A percentile compares a stretch with the other conserved stretches of the same genome.
phyloP scores from a whole-genome alignment of 73 alveolate species.

The Blepharisma japonicum region DNA sequence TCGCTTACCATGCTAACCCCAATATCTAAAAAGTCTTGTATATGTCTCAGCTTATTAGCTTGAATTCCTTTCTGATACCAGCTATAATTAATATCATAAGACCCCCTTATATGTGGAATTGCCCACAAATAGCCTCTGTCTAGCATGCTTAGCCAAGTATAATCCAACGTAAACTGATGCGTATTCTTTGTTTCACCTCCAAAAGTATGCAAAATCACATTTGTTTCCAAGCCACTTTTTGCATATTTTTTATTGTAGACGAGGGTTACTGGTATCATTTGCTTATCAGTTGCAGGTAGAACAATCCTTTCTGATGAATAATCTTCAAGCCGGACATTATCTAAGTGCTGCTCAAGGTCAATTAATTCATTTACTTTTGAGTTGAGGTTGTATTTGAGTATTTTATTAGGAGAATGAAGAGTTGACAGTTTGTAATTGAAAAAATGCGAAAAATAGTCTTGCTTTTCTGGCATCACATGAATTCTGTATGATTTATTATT shows the following conservation, averaged over 20 bases:
- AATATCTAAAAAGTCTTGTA: slow-evolving; percentile 24
- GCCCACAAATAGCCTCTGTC: slow-evolving; percentile 20
- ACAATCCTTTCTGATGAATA: slow-evolving; percentile 30
- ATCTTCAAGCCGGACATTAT: slow-evolving; percentile 11
- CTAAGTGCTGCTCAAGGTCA: background rate
- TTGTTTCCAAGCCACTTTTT: background rate
- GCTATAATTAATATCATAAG: background rate
- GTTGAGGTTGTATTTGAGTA: background rate
- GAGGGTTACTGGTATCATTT: slow-evolving; percentile 7
- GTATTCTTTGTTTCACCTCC: background rate
- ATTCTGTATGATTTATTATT: slow-evolving; percentile 1
- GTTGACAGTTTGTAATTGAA: slow-evolving; percentile 15
- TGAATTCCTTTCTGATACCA: slow-evolving; percentile 25
- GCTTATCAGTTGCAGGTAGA: slow-evolving; percentile 19
- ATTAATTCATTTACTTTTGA: slow-evolving; percentile 1
- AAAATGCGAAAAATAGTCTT: background rate
- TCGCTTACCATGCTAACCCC: slow-evolving; percentile 6
- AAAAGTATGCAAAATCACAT: background rate
- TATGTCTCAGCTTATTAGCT: background rate
- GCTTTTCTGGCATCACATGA: background rate
- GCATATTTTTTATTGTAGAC: slow-evolving; percentile 20
- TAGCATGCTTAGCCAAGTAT: slow-evolving; percentile 3
- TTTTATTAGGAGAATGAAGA: slow-evolving; percentile 27
- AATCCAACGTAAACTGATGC: slow-evolving; percentile 10
- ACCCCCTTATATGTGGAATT: slow-evolving; percentile 24